phyloP scores from a whole-genome alignment of 805 yeast species.

The Pichia sporocuriosa region DNA sequence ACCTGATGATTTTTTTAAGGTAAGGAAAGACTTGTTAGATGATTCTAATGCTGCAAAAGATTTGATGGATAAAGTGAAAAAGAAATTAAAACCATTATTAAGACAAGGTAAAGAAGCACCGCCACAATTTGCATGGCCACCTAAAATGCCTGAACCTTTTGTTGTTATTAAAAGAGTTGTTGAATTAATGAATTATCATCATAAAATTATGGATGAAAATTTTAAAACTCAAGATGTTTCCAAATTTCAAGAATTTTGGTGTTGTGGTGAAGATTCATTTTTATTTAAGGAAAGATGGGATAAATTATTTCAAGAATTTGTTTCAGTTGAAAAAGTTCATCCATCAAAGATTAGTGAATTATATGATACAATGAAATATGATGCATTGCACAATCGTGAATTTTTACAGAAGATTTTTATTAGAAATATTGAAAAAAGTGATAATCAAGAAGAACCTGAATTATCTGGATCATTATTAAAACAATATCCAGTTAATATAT shows the following conservation, averaged over 20 bases:
- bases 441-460: constrained; percentile 28
- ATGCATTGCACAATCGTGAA: constrained; percentile 90
- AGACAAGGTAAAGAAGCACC: constrained; percentile 97
- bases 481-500: constrained; percentile 64
- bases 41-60: constrained; percentile 98
- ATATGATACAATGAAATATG: constrained; percentile 97
- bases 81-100: constrained; percentile 86
- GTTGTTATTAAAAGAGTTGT: constrained; percentile 90
- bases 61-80: constrained; percentile 94
- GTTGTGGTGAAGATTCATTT: constrained; percentile 92
- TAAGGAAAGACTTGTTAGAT: constrained; percentile 85
- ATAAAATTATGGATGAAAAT: constrained; percentile 74
- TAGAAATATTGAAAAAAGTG: constrained; percentile 36
- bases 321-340: constrained; percentile 89
- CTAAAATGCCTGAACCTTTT: constrained; percentile 96
- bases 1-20: constrained; percentile 71
- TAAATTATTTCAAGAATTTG: constrained; percentile 86
- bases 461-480: constrained; percentile 49
- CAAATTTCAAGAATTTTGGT: constrained; percentile 76
- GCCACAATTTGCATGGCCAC: constrained; percentile 97
- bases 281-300: constrained; percentile 96
- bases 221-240: constrained; percentile 60
- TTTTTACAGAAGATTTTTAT: constrained; percentile 79
- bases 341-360: constrained; percentile 95
- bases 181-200: constrained; percentile 90